Conservation (phyloP, 2,329 filamentous ascomycete genomes). For the Stemphylium beticola region DNA sequence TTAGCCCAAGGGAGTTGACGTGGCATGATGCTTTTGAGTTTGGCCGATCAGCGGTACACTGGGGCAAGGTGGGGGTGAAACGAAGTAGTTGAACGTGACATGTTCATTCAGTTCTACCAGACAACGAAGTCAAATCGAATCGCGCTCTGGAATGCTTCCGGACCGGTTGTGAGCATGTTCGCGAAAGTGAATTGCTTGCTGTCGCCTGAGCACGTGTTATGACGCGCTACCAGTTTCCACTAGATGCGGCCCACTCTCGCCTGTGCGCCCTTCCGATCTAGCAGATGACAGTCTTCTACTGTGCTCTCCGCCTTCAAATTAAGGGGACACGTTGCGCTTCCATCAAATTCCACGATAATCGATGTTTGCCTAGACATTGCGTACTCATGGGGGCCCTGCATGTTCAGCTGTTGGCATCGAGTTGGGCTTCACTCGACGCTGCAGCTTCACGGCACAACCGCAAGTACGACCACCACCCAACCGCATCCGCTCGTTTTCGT, state of each 20-base stretch:
- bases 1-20: conserved; percentile 61
- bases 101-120: neutral
- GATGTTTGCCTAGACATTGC: conserved; percentile 21
- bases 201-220: conserved; percentile 28
- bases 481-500: conserved; percentile 1
- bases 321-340: conserved; percentile 42
- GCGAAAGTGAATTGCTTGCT: conserved; percentile 25
- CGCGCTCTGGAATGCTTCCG: conserved; percentile 2
- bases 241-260: conserved; percentile 20
- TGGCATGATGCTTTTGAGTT: conserved; percentile 51
- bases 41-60: conserved; percentile 3
- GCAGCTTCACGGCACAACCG: conserved; percentile 21
- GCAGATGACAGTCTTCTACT: conserved; percentile 12
- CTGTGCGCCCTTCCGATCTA: conserved; percentile 37
- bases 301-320: conserved; percentile 22
- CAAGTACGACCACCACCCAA: conserved; percentile 15
- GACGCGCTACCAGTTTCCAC: conserved; percentile 18
- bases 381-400: conserved; percentile 34
- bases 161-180: conserved; percentile 14
- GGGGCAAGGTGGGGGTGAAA: neutral
- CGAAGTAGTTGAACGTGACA: conserved; percentile 1
- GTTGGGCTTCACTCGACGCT: conserved; percentile 28
- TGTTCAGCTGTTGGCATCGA: conserved; percentile 27
- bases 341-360: conserved; percentile 40
- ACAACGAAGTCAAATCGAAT: neutral